Evolutionary conservation across 345 rosid species (phyloP), one percentile per base, ranked within the genome.

Genomic region (Rubroshorea leprosula): DNA sequence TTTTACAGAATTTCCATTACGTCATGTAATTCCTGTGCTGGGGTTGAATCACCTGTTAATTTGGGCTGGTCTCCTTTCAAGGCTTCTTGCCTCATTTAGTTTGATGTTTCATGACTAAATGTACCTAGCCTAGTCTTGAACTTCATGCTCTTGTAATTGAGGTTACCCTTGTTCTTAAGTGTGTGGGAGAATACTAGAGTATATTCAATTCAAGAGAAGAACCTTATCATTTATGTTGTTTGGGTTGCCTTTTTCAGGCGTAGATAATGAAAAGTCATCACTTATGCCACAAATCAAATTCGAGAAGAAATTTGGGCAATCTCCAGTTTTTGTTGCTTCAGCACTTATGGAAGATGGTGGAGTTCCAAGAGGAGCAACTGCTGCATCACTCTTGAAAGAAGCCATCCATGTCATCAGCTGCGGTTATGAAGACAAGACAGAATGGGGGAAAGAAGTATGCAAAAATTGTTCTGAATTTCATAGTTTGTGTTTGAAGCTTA

Each of bases 401-500:
- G 90, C 90, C 38, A 77, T 84, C 55, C 87, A 81, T 53, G 90
- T 84, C 52, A 79, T 84, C 45, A 75, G 85, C 67, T 84, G 90
- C 55, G 76, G 90, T 14, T 84, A 84, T 49, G 90, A 84, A 75
- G 87, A 79, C 61, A 84, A 81, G 69, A 63, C 85, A 9, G 90
- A 81, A 58, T 84, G 90, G 90, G 90, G 87, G 0, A 79, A 79
- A 65, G 90, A 83, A 74, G 84, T 81, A 64, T 18, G 67, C 49
- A 51, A 35, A 44, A 39, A n/a, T 20, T 7, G 4, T 47, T 58
- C 41, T 5, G n/a, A 14, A 63, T 49, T 44, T 44, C 2, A 12
- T 3, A 47, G 17, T 24, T 41, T 64, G 52, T 48, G 12, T 19
- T 14, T 23, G 2, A 39, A 18, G n/a, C 4, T 39, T 26, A 10